Evolutionary conservation across 1,284 basidiomycete genomes (phyloP).

Genomic region (Ganoderma boninense): DNA sequence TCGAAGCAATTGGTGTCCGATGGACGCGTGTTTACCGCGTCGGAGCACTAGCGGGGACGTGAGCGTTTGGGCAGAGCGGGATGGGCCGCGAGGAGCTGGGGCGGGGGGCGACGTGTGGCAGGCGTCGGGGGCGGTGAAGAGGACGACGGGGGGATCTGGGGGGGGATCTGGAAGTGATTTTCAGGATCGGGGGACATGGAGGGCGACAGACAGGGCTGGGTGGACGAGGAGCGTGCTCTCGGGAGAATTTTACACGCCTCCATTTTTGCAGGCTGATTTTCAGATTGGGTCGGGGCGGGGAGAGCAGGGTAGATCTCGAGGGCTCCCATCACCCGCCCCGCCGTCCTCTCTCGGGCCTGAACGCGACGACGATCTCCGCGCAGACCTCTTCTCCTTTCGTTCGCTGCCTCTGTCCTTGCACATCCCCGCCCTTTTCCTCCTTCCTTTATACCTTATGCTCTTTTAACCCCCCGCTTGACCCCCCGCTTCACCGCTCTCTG

Average conservation of each 20-base stretch:
- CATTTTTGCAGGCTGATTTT: constrained; percentile 10
- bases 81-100: not conserved
- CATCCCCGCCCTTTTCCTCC: not conserved
- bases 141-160: no score
- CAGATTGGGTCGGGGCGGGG: constrained; percentile 4
- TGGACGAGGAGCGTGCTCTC: not conserved
- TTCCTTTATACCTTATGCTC: constrained; percentile 14
- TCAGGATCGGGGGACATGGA: constrained; percentile 4
- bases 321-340: not conserved
- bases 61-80: not conserved
- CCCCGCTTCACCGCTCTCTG: not conserved
- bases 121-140: not conserved
- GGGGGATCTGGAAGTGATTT: constrained; percentile 9
- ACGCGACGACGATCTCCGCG: constrained; percentile 5
- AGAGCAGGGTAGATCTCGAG: no score
- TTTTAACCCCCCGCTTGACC: constrained; percentile 17
- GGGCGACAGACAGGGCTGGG: not conserved
- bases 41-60: no score
- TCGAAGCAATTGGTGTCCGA: not conserved
- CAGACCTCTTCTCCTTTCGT: not conserved
- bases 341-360: constrained; percentile 1
- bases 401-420: not conserved
- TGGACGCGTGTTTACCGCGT: not conserved
- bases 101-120: not conserved
- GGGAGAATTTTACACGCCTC: constrained; percentile 7